Conservation (phyloP, 169 alveolate genomes). For the Pseudocohnilembus persalinus region DNA sequence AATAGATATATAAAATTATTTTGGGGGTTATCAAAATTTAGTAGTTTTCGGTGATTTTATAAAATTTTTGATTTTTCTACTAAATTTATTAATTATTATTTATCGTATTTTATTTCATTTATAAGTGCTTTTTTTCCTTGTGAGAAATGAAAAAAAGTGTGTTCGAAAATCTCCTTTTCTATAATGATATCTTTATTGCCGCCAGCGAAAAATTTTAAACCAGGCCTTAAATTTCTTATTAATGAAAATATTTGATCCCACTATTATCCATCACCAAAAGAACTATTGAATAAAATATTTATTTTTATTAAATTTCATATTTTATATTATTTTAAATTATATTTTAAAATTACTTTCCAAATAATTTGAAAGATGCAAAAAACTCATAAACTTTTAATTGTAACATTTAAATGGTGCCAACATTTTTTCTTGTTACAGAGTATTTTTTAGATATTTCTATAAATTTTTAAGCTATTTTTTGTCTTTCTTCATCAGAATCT, state of each 20-base stretch:
- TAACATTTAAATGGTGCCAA: too few relatives aligned
- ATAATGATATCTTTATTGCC: neutral
- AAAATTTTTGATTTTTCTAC: too few relatives aligned
- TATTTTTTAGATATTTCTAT: too few relatives aligned
- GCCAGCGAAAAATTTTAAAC: neutral
- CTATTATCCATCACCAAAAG: neutral
- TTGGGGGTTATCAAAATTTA: neutral
- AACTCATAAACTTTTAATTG: neutral
- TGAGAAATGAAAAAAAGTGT: neutral
- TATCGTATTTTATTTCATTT: too few relatives aligned
- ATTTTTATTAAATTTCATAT: too few relatives aligned
- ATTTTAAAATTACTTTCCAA: neutral
- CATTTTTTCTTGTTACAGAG: too few relatives aligned
- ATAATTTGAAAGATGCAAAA: neutral
- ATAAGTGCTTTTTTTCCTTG: neutral
- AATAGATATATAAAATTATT: too few relatives aligned
- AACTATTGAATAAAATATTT: too few relatives aligned
- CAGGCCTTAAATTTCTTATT: neutral
- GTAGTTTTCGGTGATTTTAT: neutral
- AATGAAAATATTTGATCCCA: neutral
- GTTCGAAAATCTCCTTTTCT: neutral
- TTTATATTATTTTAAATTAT: too few relatives aligned
- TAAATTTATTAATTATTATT: too few relatives aligned
- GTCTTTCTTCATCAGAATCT: too few relatives aligned
- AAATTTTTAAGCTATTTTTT: too few relatives aligned